Conservation (phyloP, 257 asterid species). For the Catharanthus roseus region DNA sequence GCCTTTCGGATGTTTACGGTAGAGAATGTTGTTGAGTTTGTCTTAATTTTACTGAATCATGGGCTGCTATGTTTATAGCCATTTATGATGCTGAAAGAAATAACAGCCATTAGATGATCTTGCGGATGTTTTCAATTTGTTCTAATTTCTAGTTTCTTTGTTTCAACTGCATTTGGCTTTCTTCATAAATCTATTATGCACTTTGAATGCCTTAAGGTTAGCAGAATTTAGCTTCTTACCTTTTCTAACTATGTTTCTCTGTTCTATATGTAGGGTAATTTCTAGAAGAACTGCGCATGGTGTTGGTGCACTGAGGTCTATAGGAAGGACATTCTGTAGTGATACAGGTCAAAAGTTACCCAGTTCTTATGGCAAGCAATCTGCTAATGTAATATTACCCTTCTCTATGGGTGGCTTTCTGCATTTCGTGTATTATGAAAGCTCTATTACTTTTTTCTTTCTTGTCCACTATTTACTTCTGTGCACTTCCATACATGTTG, state of each 20-base stretch:
- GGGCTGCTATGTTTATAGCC: background rate
- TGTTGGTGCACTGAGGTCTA: conserved; percentile 30
- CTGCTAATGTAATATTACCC: conserved; percentile 22
- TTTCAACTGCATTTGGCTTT: conserved; percentile 1
- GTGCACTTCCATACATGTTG: background rate
- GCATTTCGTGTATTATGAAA: background rate
- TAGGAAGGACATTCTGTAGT: conserved; percentile 43
- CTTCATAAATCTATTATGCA: background rate
- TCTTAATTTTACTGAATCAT: background rate
- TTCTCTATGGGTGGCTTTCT: background rate
- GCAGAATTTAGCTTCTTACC: background rate
- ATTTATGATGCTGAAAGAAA: background rate
- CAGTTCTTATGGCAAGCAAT: conserved; percentile 31
- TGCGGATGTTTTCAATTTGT: background rate
- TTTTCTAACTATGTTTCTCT: conserved; percentile 8
- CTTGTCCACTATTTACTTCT: background rate
- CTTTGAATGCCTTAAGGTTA: background rate
- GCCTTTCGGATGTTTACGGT: too few species aligned
- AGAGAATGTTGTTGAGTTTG: background rate
- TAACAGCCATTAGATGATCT: background rate
- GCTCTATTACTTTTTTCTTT: background rate
- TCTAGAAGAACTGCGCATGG: conserved; percentile 32
- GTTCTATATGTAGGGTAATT: conserved; percentile 36
- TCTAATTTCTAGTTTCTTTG: background rate
- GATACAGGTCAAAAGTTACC: conserved; percentile 36